Evolutionary conservation across 805 yeast genomes (phyloP), one percentile per base, ranked within the genome.

Genomic region (Sporopachydermia quercuum): DNA sequence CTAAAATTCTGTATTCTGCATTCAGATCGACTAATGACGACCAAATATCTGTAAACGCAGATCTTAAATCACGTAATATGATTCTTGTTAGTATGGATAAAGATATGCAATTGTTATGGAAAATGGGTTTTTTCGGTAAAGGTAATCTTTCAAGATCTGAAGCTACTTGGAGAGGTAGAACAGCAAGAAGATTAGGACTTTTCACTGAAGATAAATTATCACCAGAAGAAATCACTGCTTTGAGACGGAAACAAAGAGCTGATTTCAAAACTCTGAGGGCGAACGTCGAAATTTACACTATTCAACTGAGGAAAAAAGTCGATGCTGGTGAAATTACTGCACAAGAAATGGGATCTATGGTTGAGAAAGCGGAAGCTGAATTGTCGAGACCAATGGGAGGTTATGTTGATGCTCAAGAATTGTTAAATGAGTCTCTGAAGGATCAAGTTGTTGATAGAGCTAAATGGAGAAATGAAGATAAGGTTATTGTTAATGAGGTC

Each of bases 121-220:
- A 65, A 14, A 69, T 69, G 48, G 98, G 98, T 1, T 91, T 86
- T 53, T 91, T 85, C 53, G 98, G 98, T 4, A 91, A 89, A 52
- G 98, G 97, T 2, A 71, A 73, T 2, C 61, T 86, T 36, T 82
- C 95, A 27, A 65, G 98, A 46, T 80, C 94, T 42, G 96, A 91
- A 53, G 95, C 98, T 0, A 74, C 95, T 0, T 91, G 97, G 96
- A 57, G 54, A 36, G 64, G 62, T n/a, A 65, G 96, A 40, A 74
- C 84, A 1, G 57, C 61, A 19, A 63, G 76, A 37, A 56, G 84
- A 35, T 58, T 81, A 17, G 68, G 70, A 11, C 51, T 71, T 33
- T 67, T 56, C 17, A 66, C 38, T 52, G 59, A 38, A 50, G 49
- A 27, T 38, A 55, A 42, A 37, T 50, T 60, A 15, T 64, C 78